phyloP scores from a whole-genome alignment of 2,329 filamentous ascomycete species.

The Fonsecaea pedrosoi region DNA sequence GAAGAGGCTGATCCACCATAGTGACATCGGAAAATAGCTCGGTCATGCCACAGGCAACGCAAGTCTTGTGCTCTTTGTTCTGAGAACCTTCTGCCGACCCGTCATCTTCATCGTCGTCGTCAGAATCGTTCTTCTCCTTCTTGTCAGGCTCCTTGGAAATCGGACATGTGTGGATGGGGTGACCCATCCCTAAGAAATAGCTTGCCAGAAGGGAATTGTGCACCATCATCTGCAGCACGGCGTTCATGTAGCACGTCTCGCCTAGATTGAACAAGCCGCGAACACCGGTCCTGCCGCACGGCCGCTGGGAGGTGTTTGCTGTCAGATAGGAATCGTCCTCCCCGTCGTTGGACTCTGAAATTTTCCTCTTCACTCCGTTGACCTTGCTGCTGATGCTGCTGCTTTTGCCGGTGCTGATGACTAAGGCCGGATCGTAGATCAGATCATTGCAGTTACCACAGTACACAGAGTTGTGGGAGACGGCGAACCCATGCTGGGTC shows the following conservation, averaged over 20 bases:
- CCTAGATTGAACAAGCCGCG: slow-evolving; percentile 96
- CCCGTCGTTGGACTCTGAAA: slow-evolving; percentile 43
- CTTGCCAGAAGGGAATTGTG: slow-evolving; percentile 92
- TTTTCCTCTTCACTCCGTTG: slow-evolving; percentile 46
- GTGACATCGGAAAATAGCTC: slow-evolving; percentile 70
- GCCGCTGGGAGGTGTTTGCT: slow-evolving; percentile 58
- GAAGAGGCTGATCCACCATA: slow-evolving; percentile 72
- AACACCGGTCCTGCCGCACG: slow-evolving; percentile 85
- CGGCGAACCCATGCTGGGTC: slow-evolving; percentile 38
- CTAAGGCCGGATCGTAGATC: slow-evolving; percentile 38
- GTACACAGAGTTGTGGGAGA: slow-evolving; percentile 35
- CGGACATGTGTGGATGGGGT: slow-evolving; percentile 77
- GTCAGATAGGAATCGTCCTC: slow-evolving; percentile 65
- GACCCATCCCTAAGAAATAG: slow-evolving; percentile 90
- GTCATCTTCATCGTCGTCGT: slow-evolving; percentile 35
- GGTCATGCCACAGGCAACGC: slow-evolving; percentile 66
- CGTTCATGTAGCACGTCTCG: slow-evolving; percentile 98
- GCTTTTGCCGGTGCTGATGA: slow-evolving; percentile 14
- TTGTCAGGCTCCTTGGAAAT: slow-evolving; percentile 45
- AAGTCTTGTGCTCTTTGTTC: slow-evolving; percentile 48
- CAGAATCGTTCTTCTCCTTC: slow-evolving; percentile 39
- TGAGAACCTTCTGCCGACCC: slow-evolving; percentile 22
- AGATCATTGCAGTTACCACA: slow-evolving; percentile 39
- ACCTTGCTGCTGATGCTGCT: slow-evolving; percentile 22
- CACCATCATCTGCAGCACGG: slow-evolving; percentile 89